Evolutionary conservation across 805 yeast genomes (phyloP).

Genomic region (Cyberlindnera mississippiensis): DNA sequence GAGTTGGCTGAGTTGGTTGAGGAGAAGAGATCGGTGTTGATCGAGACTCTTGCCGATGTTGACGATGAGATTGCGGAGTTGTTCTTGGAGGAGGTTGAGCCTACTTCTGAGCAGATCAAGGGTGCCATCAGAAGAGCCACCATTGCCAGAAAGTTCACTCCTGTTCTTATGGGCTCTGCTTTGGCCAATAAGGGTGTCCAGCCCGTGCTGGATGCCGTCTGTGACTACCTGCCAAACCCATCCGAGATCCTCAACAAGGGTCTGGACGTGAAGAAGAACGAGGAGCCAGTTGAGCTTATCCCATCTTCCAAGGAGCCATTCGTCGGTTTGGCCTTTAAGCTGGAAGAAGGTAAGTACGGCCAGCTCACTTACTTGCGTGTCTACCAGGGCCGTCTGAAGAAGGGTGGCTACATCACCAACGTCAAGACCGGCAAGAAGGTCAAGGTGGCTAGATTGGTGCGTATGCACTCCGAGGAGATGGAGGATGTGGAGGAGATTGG

Average conservation of each 20-base stretch:
- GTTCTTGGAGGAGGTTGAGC: constrained; percentile 85
- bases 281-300: constrained; percentile 64
- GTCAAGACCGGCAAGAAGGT: constrained; percentile 90
- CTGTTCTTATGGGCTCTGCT: constrained; percentile 99
- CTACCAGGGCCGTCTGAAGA: constrained; percentile 91
- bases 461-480: constrained; percentile 99
- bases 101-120: constrained; percentile 78
- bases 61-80: constrained; percentile 97
- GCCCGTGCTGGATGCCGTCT: constrained; percentile 92
- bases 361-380: constrained; percentile 96
- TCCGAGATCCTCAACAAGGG: constrained; percentile 90
- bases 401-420: constrained; percentile 85
- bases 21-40: constrained; percentile 79
- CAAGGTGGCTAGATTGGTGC: constrained; percentile 87
- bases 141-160: constrained; percentile 92
- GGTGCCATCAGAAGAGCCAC: constrained; percentile 92
- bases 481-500: constrained; percentile 95
- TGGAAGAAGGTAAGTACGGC: constrained; percentile 97
- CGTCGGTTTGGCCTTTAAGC: constrained; percentile 96
- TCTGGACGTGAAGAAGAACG: constrained; percentile 64
- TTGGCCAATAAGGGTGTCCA: constrained; percentile 95
- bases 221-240: constrained; percentile 94
- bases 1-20: constrained; percentile 79
- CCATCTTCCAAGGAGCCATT: constrained; percentile 78
- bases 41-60: constrained; percentile 95